Conservation (phyloP, 495 filamentous ascomycete species). For the Darksidea phi region DNA sequence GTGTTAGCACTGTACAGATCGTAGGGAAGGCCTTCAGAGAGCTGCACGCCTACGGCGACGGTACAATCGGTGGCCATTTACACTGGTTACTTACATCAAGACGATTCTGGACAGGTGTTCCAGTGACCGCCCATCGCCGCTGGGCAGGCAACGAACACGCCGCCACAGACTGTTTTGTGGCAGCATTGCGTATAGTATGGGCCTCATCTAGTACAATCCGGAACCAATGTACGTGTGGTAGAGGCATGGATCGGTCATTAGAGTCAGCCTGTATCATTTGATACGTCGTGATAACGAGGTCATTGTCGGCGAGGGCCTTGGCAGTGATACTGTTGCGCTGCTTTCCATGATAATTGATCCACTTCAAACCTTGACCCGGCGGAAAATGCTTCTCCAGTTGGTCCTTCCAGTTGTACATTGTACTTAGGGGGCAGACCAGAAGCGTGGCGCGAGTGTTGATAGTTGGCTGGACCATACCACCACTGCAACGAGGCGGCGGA, state of each 20-base stretch:
- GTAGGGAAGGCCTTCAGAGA: no score
- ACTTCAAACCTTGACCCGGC: constrained; percentile 54
- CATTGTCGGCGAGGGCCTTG: constrained; percentile 65
- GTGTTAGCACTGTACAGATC: not conserved
- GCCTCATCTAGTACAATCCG: constrained; percentile 95
- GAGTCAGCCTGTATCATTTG: constrained; percentile 80
- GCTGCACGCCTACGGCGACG: no score
- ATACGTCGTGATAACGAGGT: constrained; percentile 91
- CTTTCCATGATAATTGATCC: constrained; percentile 81
- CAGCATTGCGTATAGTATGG: constrained; percentile 85
- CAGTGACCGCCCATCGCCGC: constrained; percentile 92
- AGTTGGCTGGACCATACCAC: constrained; percentile 8
- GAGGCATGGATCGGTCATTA: constrained; percentile 60
- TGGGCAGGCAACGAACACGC: constrained; percentile 78
- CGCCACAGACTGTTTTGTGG: constrained; percentile 74
- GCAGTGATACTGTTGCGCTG: constrained; percentile 60
- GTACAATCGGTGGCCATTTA: no score
- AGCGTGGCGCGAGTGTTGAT: constrained; percentile 77
- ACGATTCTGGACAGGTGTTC: constrained; percentile 87
- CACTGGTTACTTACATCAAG: constrained; percentile 54
- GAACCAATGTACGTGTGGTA: constrained; percentile 83
- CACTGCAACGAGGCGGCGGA: constrained; percentile 43
- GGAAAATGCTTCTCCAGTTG: constrained; percentile 81
- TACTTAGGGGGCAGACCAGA: constrained; percentile 86
- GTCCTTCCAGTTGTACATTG: constrained; percentile 86